Evolutionary conservation across 805 yeast species (phyloP), one percentile per base, ranked within the genome.

Genomic region (Pichia ethanolica): DNA sequence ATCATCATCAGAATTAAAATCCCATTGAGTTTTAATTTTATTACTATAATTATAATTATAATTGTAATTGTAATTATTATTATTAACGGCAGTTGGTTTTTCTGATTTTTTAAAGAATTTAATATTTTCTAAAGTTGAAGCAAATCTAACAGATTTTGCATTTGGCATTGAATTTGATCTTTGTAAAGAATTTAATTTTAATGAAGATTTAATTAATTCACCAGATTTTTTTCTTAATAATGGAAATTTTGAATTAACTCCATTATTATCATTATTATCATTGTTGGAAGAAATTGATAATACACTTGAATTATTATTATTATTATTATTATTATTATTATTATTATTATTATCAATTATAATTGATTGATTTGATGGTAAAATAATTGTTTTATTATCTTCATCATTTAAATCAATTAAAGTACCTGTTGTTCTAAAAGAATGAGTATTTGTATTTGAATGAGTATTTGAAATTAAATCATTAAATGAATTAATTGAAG

Each of bases 51-150:
- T 55, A 45, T 71, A 7, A 9, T 30, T 30, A 6, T 7, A 2
- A 30, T 30, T 6, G n/a, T n/a, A n/a, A n/a, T n/a, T n/a, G n/a
- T n/a, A n/a, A 30, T 30, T 30, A 30, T 30, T 30, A 30, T 30
- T 30, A 30, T 7, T 9, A n/a, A 83, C 84, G 2, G 84, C 74
- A 10, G 73, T 71, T 33, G 89, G 89, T 53, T 76, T 77, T 45
- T 78, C 82, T 30, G 66, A 63, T 40, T 81, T 81, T 56, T 80
- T 79, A 60, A 84, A 83, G 58, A 78, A 77, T 62, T 83, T 83
- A 49, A 84, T 75, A 39, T 79, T 79, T 47, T 79, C 82, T 50
- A 83, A 67, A 45, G 77, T 69, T 6, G 76, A 62, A 1, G 88
- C 86, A 63, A 83, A 83, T 47, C 87, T 68, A 39, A 83, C 89